Evolutionary conservation across 2,329 filamentous ascomycete species (phyloP), one percentile per base, ranked within the genome.

Genomic region (Pseudocercospora fuligena): DNA sequence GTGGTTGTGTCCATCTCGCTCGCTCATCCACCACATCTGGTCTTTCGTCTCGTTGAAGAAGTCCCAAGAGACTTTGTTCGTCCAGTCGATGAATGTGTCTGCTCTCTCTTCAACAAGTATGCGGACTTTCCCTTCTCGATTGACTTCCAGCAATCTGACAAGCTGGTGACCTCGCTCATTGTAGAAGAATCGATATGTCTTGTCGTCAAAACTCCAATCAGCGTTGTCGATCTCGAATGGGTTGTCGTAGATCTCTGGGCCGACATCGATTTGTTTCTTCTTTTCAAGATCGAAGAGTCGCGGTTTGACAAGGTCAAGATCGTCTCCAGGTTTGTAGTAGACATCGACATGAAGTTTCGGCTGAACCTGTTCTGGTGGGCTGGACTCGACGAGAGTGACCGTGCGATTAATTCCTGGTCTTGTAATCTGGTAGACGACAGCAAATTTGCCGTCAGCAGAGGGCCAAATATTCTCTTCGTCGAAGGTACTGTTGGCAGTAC

Each of bases 1-100:
- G 6, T 57, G 54, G n/a, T 60, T 60, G 29, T 61, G 59, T 8
- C 61, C 56, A 29, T 66, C 54, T 11, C 64, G 51, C 8, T 66
- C 64, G 23, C 60, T 63, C 1, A 56, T 61, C 64, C 64, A 66
- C 27, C 23, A 56, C 54, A 66, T 60, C 60, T 54, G 51, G 11
- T 54, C 19, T 49, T 49, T 49, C 0, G 64, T 66, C 2, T 56
- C 19, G n/a, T 66, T 63, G 40, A 66, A 56, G 43, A 56, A 66
- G 33, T 29, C 46, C 53, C 40, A 66, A 11, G 8, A 21, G 21
- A 63, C 23, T 33, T 66, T 66, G n/a, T 49, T 29, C 3, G 19
- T 29, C 11, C 46, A 21, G 9, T 66, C 60, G 27, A 66, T 49
- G 23, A 61, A 57, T 6, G 19, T 63, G 5, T 66, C 64, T 5